phyloP scores from a whole-genome alignment of 163 green algal species.

The Scenedesmus sp. region DNA sequence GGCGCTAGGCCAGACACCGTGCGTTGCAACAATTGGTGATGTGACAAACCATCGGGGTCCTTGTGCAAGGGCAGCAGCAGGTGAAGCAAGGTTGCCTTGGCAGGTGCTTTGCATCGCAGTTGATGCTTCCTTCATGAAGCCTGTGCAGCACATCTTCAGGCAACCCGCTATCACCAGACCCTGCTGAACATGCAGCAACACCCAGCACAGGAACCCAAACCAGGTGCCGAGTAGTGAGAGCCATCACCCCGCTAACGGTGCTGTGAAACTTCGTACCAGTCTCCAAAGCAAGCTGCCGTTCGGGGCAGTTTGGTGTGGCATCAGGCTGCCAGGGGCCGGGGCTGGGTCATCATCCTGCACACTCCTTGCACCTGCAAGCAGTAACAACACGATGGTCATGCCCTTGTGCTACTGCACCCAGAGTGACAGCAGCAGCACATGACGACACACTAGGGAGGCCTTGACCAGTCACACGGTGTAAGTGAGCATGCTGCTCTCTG shows the following conservation, averaged over 20 bases:
- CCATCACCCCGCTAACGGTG: too few species aligned
- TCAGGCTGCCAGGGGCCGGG: background rate
- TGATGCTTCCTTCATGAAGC: background rate
- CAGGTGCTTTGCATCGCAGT: background rate
- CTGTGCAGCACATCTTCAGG: background rate
- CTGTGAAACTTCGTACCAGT: too few species aligned
- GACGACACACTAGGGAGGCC: too few species aligned
- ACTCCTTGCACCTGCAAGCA: background rate
- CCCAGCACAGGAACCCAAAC: background rate
- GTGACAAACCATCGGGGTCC: too few species aligned
- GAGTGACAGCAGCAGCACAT: too few species aligned
- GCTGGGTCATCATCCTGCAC: background rate
- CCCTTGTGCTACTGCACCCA: too few species aligned
- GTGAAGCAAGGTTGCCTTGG: background rate
- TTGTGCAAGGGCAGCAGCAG: background rate
- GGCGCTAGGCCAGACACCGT: background rate
- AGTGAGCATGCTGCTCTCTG: too few species aligned
- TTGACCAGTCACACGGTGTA: too few species aligned
- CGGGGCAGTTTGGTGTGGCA: background rate
- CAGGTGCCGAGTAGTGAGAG: too few species aligned
- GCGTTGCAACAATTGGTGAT: background rate
- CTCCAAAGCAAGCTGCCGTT: background rate
- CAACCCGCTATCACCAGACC: too few species aligned
- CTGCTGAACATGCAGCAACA: background rate
- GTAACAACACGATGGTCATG: background rate